Percentiles rank a stretch among this genome's conserved stretches.
Evolutionary conservation across 495 filamentous ascomycete species (phyloP).

Genomic region (Penicillium odoratum): DNA sequence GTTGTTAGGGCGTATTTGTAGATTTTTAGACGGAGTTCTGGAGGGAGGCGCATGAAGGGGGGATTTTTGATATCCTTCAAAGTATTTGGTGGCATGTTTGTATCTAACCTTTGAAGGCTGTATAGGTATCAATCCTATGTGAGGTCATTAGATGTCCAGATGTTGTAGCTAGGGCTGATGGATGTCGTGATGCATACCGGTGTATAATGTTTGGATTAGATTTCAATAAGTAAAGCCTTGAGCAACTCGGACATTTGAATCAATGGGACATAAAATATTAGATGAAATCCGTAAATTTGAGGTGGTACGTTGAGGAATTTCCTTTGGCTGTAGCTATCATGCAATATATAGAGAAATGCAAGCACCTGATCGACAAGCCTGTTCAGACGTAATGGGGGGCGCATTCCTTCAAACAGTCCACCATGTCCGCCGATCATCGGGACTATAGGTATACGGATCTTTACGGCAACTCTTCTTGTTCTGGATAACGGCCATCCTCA

Average conservation of each 20-base stretch:
- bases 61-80: constrained; percentile 5
- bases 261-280: background rate
- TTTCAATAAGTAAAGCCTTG: no score
- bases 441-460: background rate
- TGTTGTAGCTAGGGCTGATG: background rate
- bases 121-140: no score
- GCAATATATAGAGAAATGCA: background rate
- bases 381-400: background rate
- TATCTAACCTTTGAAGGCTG: no score
- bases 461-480: background rate
- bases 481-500: background rate
- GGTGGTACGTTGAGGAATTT: background rate
- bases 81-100: background rate
- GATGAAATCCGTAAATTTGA: background rate
- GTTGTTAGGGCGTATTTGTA: constrained; percentile 41
- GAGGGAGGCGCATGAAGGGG: constrained; percentile 32
- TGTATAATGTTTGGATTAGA: background rate
- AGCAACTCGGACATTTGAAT: background rate
- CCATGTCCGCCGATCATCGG: background rate
- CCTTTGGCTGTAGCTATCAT: background rate
- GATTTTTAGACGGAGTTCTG: constrained; percentile 43
- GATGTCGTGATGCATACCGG: background rate
- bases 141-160: background rate
- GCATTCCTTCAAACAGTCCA: background rate
- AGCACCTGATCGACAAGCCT: background rate